Conservation (phyloP, 2,329 filamentous ascomycete genomes). For the Fusarium chuoi region DNA sequence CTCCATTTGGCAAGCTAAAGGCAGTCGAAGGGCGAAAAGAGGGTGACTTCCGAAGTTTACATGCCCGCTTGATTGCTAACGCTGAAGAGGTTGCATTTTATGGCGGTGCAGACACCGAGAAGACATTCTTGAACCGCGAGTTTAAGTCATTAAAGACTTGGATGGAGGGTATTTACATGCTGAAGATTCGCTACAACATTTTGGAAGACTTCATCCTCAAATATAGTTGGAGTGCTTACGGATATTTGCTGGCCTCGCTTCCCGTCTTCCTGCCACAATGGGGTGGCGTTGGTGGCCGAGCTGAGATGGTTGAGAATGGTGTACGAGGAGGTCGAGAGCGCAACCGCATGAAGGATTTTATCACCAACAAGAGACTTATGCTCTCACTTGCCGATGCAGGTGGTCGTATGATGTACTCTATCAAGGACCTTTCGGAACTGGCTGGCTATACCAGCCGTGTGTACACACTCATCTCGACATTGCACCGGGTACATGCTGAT, state of each 20-base stretch:
- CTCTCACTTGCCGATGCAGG: slow-evolving; percentile 95
- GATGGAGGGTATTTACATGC: slow-evolving; percentile 98
- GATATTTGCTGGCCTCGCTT: slow-evolving; percentile 91
- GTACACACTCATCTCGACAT: slow-evolving; percentile 92
- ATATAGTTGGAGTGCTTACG: slow-evolving; percentile 98
- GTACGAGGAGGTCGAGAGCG: slow-evolving; percentile 73
- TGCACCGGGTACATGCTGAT: slow-evolving; percentile 92
- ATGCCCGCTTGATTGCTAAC: slow-evolving; percentile 93
- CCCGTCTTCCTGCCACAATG: slow-evolving; percentile 95
- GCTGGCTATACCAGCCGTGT: slow-evolving; percentile 96
- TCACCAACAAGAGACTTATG: slow-evolving; percentile 99
- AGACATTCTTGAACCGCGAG: slow-evolving; percentile 88
- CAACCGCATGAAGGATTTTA: slow-evolving; percentile 96
- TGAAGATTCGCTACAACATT: slow-evolving; percentile 99
- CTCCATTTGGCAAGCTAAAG: slow-evolving; percentile 96
- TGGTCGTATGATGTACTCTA: slow-evolving; percentile 99
- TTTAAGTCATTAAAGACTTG: slow-evolving; percentile 93
- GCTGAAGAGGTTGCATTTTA: slow-evolving; percentile 99
- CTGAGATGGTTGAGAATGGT: slow-evolving; percentile 68
- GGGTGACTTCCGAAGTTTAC: slow-evolving; percentile 91
- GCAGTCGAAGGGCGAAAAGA: slow-evolving; percentile 95
- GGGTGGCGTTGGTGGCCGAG: slow-evolving; percentile 82
- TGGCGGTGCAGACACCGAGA: slow-evolving; percentile 93
- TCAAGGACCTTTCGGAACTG: slow-evolving; percentile 96
- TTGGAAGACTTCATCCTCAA: slow-evolving; percentile 98